Evolutionary conservation across 78 protist species (phyloP).

Genomic region (Carpediemonas membranifera): DNA sequence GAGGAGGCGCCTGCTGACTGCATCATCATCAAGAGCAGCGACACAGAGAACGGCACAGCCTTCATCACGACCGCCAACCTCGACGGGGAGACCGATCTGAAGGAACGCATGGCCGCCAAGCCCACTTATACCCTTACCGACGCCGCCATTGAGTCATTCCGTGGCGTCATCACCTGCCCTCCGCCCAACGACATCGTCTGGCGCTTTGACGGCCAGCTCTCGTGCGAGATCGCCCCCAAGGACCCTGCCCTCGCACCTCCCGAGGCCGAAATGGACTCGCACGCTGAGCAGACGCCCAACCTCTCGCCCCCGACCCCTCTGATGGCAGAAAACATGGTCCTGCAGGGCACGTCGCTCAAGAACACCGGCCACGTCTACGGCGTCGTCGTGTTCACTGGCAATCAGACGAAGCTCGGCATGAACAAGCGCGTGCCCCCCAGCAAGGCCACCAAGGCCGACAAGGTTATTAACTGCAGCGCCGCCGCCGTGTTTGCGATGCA

Average conservation of each 20-base stretch:
- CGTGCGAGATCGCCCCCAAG: too few relatives aligned
- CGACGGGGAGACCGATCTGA: conserved; percentile 76
- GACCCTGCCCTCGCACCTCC: too few relatives aligned
- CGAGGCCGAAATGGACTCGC: too few relatives aligned
- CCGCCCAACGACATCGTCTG: conserved; percentile 53
- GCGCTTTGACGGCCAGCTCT: conserved; percentile 42
- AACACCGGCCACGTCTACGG: conserved; percentile 40
- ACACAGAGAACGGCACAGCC: neutral
- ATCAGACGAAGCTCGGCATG: conserved; percentile 57
- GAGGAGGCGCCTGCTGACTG: neutral
- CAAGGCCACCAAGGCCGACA: conserved; percentile 53
- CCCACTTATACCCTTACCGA: conserved; percentile 19
- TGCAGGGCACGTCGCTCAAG: conserved; percentile 46
- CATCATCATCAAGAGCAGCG: neutral
- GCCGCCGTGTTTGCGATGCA: conserved; percentile 37
- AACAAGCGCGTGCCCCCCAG: conserved; percentile 51
- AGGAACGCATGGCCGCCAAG: conserved; percentile 27
- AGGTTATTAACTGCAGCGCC: conserved; percentile 35
- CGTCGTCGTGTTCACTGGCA: conserved; percentile 62
- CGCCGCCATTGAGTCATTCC: neutral
- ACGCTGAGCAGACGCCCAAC: too few relatives aligned
- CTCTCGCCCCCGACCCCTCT: conserved; percentile 11
- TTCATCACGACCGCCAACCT: conserved; percentile 53
- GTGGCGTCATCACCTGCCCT: conserved; percentile 44
- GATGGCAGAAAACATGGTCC: conserved; percentile 13